These are phyloP conservation scores for Plantago lanceolata DNA, from an alignment of 305 asterid species.

Conservation along the genomic window DNA sequence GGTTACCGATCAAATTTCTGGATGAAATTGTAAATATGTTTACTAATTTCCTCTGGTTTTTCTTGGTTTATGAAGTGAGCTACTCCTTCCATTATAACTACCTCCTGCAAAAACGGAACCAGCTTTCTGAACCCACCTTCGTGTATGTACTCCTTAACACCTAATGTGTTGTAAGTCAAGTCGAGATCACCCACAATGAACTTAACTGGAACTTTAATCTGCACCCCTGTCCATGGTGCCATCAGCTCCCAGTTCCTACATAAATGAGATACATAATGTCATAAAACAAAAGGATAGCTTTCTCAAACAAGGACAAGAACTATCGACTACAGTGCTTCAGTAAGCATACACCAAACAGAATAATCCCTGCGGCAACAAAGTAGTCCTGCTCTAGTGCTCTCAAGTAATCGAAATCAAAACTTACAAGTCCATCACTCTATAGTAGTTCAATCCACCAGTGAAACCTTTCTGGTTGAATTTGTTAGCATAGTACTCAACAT, in stretches of 20 bases:
- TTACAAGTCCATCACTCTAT: constrained; percentile 75
- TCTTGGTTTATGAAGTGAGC: constrained; percentile 75
- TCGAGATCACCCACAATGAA: constrained; percentile 83
- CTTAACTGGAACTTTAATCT: constrained; percentile 74
- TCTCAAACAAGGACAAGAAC: not conserved
- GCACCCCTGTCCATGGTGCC: constrained; percentile 61
- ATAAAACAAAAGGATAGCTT: not conserved
- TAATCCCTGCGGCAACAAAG: not conserved
- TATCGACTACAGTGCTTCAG: not conserved
- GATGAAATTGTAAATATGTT: constrained; percentile 60
- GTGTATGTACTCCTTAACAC: constrained; percentile 63
- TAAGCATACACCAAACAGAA: too few species aligned
- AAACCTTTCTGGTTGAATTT: constrained; percentile 62
- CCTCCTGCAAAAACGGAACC: constrained; percentile 71
- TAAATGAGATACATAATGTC: not conserved
- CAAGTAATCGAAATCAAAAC: constrained; percentile 18
- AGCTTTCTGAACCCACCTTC: constrained; percentile 56
- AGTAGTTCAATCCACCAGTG: constrained; percentile 87
- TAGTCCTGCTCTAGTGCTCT: not conserved
- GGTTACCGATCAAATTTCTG: constrained; percentile 41
- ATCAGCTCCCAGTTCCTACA: constrained; percentile 82
- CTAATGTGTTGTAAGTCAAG: constrained; percentile 53
- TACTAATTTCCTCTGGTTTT: constrained; percentile 61
- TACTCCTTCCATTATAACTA: constrained; percentile 77
- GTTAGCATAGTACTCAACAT: constrained; percentile 53